These are phyloP conservation scores for Pichia pseudocactophila DNA, from an alignment of 805 yeast species.

Conservation along the genomic window DNA sequence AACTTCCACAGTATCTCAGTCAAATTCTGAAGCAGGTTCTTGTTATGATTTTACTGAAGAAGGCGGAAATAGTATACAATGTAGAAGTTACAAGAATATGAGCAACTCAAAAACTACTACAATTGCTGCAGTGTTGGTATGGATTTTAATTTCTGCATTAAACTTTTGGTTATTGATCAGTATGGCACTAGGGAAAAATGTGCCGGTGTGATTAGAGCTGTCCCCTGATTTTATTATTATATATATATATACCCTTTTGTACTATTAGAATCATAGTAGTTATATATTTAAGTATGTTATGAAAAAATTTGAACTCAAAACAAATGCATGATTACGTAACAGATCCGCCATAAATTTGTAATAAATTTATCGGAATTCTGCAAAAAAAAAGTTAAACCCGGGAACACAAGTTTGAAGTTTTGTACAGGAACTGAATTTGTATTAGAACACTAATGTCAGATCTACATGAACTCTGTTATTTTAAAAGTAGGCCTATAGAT, in stretches of 20 bases:
- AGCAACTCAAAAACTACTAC: constrained; percentile 56
- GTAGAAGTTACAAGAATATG: constrained; percentile 42
- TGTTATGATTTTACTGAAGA: background rate
- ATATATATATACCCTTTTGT: too few relatives aligned
- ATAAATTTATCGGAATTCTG: too few relatives aligned
- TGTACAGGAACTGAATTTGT: too few relatives aligned
- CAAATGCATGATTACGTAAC: too few relatives aligned
- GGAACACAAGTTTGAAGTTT: too few relatives aligned
- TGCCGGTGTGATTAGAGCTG: constrained; percentile 20
- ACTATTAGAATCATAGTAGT: too few relatives aligned
- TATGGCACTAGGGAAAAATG: constrained; percentile 28
- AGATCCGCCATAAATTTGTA: too few relatives aligned
- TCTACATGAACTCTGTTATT: constrained; percentile 54
- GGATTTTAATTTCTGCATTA: constrained; percentile 63
- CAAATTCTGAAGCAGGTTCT: constrained; percentile 1
- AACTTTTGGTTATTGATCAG: constrained; percentile 56
- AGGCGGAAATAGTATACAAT: background rate
- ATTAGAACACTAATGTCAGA: constrained; percentile 66
- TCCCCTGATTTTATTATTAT: too few relatives aligned
- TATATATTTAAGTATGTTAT: too few relatives aligned
- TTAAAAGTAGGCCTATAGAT: constrained; percentile 43
- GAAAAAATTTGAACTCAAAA: too few relatives aligned
- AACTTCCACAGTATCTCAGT: background rate
- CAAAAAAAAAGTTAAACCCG: too few relatives aligned
- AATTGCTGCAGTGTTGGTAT: constrained; percentile 46